These are phyloP conservation scores for Flaveria brownii DNA, from an alignment of 129 eudicot genomes.

Conservation along the genomic window DNA sequence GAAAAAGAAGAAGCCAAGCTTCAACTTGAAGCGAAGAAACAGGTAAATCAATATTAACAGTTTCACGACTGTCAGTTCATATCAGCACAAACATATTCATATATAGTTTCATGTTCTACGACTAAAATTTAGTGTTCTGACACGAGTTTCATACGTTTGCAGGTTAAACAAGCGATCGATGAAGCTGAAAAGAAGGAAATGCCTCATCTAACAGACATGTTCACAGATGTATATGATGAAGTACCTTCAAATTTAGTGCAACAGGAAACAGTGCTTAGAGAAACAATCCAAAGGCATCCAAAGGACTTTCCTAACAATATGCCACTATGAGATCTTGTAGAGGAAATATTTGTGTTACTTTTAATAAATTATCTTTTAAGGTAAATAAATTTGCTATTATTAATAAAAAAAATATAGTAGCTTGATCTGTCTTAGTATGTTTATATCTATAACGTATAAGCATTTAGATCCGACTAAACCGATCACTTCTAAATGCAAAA, in stretches of 20 bases:
- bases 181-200: constrained; percentile 6
- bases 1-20: constrained; percentile 48
- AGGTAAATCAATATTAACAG: constrained; percentile 35
- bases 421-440: no score
- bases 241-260: constrained; percentile 2
- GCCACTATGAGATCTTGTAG: neutral
- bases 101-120: neutral
- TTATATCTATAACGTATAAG: no score
- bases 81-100: no score
- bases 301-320: neutral
- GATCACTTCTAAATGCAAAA: no score
- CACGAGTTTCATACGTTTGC: neutral
- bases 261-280: constrained; percentile 9
- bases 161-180: constrained; percentile 9
- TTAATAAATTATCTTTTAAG: no score
- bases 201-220: constrained; percentile 4
- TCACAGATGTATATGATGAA: constrained; percentile 11
- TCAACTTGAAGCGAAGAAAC: constrained; percentile 39
- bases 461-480: no score
- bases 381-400: no score
- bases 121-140: neutral
- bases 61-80: neutral
- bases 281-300: constrained; percentile 15
- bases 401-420: no score
- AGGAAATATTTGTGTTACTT: neutral